phyloP scores from a whole-genome alignment of 805 yeast genomes.

The Metschnikowia corniflorae region DNA sequence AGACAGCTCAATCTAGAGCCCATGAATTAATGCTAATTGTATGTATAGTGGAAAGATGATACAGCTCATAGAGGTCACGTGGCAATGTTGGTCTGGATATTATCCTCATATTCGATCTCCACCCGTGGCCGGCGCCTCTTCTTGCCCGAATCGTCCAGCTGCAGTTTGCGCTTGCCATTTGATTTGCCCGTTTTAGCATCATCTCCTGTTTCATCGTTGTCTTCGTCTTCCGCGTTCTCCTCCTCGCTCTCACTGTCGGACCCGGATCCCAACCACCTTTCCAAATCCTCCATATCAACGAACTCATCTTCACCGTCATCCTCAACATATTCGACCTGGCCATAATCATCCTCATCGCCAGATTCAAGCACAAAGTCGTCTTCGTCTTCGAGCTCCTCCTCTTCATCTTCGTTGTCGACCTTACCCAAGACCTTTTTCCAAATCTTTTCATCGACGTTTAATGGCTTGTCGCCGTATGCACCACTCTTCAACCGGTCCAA shows the following conservation, averaged over 20 bases:
- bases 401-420: constrained; percentile 55
- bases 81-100: constrained; percentile 40
- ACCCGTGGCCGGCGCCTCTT: constrained; percentile 66
- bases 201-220: no score
- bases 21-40: no score
- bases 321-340: constrained; percentile 86
- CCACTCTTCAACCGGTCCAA: constrained; percentile 94
- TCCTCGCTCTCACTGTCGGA: constrained; percentile 32
- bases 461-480: constrained; percentile 96
- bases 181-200: constrained; percentile 8
- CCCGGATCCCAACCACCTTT: constrained; percentile 65
- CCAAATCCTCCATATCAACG: constrained; percentile 90
- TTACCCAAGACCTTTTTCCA: constrained; percentile 91
- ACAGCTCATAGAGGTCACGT: no score
- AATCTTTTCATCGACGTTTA: constrained; percentile 91
- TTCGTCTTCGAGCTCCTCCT: constrained; percentile 50
- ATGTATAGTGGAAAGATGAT: no score
- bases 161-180: constrained; percentile 22
- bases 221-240: constrained; percentile 34
- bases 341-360: constrained; percentile 46
- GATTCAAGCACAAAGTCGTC: constrained; percentile 49
- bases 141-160: constrained; percentile 26
- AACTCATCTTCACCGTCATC: constrained; percentile 86
- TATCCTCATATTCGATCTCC: constrained; percentile 84
- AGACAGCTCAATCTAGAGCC: no score